These are phyloP conservation scores for Prunus kanzakura DNA, from an alignment of 306 rosid genomes.

Conservation along the genomic window DNA sequence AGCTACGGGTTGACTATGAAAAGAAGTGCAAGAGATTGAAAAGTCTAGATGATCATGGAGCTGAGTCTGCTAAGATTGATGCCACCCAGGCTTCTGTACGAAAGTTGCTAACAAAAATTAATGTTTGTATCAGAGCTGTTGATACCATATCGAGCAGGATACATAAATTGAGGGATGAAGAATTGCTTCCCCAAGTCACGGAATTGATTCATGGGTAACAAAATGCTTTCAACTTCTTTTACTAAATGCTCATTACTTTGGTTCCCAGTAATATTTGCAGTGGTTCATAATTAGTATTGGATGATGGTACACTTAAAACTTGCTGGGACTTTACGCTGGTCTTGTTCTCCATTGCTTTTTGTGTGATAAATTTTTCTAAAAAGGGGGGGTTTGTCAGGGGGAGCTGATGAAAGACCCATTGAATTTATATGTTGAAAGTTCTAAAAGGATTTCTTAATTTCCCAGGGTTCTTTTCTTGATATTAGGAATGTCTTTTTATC, in stretches of 20 bases:
- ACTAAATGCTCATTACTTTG: neutral
- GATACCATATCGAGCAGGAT: conserved; percentile 75
- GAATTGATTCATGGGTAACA: conserved; percentile 83
- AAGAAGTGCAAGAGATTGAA: conserved; percentile 77
- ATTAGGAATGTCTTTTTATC: conserved; percentile 26
- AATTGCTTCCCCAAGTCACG: conserved; percentile 83
- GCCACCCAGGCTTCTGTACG: conserved; percentile 71
- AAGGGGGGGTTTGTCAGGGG: too few relatives aligned
- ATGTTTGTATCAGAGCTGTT: conserved; percentile 73
- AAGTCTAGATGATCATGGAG: conserved; percentile 78
- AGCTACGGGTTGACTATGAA: conserved; percentile 69
- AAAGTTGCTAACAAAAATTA: conserved; percentile 71
- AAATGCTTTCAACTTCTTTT: conserved; percentile 29
- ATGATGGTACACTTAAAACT: neutral
- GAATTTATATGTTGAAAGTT: neutral
- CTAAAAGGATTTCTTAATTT: neutral
- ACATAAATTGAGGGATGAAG: conserved; percentile 85
- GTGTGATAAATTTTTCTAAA: too few relatives aligned
- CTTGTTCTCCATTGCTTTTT: neutral
- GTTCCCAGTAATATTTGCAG: neutral
- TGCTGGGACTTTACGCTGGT: neutral
- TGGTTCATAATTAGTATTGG: neutral
- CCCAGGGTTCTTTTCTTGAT: neutral
- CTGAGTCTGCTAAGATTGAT: conserved; percentile 82
- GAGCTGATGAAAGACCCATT: too few relatives aligned